phyloP scores from a whole-genome alignment of 2,329 filamentous ascomycete species.

The Berkeleyomyces basicola region DNA sequence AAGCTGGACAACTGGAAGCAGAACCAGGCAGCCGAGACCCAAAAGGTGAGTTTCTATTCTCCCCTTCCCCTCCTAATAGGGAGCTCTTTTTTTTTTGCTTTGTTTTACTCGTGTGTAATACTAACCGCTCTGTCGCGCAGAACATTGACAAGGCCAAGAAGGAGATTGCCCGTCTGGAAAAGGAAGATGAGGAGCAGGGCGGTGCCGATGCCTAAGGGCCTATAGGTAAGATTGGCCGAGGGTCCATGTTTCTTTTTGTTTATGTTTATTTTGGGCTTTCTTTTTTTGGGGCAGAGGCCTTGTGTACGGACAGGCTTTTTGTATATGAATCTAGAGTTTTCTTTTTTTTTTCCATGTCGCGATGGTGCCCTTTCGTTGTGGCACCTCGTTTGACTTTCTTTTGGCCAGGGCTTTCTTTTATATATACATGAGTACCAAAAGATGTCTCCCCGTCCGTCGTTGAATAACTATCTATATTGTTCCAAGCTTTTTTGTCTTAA shows the following conservation, averaged over 20 bases:
- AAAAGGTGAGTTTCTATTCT: slow-evolving; percentile 48
- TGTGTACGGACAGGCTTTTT: no score
- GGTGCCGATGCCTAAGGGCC: not conserved
- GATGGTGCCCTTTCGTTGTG: no score
- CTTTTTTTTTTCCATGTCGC: no score
- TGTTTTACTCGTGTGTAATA: slow-evolving; percentile 5
- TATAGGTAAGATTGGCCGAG: not conserved
- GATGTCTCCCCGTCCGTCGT: no score
- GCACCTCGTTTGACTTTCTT: no score
- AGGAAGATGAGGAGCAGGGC: slow-evolving; percentile 28
- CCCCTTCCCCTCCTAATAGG: not conserved
- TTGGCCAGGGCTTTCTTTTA: no score
- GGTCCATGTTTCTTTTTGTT: not conserved
- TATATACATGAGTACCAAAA: no score
- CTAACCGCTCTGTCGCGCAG: slow-evolving; percentile 31
- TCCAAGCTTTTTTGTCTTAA: no score
- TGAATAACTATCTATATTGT: no score
- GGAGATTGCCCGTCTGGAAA: slow-evolving; percentile 78
- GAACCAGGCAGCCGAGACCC: slow-evolving; percentile 77
- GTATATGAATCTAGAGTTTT: no score
- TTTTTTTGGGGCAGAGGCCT: no score
- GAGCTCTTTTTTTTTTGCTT: not conserved
- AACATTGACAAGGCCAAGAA: slow-evolving; percentile 95
- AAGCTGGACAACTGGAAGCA: slow-evolving; percentile 86
- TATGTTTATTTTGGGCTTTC: not conserved